Percentiles rank a stretch among this genome's conserved stretches.
Conservation (phyloP, 1,139 yeast genomes). For the Pichia sp. region DNA sequence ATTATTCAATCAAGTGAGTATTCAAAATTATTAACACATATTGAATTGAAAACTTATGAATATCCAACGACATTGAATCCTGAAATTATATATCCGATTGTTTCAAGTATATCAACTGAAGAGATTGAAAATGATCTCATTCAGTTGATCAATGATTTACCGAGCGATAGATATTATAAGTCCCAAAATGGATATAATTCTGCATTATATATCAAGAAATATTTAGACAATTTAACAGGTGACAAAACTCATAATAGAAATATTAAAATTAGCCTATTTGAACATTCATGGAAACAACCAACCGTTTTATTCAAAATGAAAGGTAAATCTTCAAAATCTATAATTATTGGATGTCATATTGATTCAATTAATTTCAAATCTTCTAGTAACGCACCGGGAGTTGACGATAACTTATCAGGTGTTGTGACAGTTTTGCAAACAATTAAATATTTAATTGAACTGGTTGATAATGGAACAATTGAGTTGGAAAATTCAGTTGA, state of each 20-base stretch:
- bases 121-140: slow-evolving; percentile 9
- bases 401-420: slow-evolving; percentile 93
- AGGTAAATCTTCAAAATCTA: slow-evolving; percentile 25
- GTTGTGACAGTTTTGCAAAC: slow-evolving; percentile 41
- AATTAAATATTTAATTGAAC: slow-evolving; percentile 2
- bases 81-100: slow-evolving; percentile 3
- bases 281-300: slow-evolving; percentile 54
- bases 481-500: slow-evolving; percentile 61
- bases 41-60: slow-evolving; percentile 14
- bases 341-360: slow-evolving; percentile 85
- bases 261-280: slow-evolving; percentile 26
- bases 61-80: slow-evolving; percentile 16
- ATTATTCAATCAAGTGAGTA: slow-evolving; percentile 11
- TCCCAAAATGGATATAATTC: slow-evolving; percentile 63
- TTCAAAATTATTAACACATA: slow-evolving; percentile 7
- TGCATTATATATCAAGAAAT: slow-evolving; percentile 61
- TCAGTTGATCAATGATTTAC: slow-evolving; percentile 25
- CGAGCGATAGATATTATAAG: slow-evolving; percentile 77
- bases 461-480: background rate
- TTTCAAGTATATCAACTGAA: background rate
- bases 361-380: slow-evolving; percentile 74
- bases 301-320: slow-evolving; percentile 44
- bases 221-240: slow-evolving; percentile 37
- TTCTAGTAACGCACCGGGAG: slow-evolving; percentile 79
- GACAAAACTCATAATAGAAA: slow-evolving; percentile 14